phyloP scores from a whole-genome alignment of 305 asterid genomes.

The Fraxinus velutina region DNA sequence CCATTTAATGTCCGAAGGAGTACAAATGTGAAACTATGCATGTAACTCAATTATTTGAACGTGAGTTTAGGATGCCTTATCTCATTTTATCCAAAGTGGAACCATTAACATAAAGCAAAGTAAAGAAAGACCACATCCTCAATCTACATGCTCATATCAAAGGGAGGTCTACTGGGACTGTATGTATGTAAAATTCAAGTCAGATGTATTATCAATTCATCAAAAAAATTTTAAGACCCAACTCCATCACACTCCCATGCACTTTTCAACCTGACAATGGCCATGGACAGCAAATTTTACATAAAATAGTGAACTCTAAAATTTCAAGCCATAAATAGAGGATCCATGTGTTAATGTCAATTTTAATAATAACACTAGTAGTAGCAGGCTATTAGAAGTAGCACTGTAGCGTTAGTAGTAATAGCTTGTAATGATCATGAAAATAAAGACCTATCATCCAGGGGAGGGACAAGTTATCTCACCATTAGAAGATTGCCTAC shows the following conservation, averaged over 20 bases:
- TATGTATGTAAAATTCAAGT: background rate
- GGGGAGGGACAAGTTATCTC: constrained; percentile 28
- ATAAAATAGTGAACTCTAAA: background rate
- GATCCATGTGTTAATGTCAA: background rate
- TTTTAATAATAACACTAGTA: background rate
- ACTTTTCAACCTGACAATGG: background rate
- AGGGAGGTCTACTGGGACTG: background rate
- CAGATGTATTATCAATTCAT: background rate
- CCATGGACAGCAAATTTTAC: background rate
- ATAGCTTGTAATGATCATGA: background rate
- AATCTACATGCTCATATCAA: background rate
- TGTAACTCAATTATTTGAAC: constrained; percentile 4
- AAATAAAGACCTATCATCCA: constrained; percentile 12
- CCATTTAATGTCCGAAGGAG: background rate
- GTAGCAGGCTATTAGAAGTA: background rate
- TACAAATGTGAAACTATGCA: background rate
- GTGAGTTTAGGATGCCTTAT: background rate
- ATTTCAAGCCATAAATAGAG: background rate
- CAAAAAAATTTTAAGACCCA: background rate
- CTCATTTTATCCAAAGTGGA: background rate
- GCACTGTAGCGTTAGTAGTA: constrained; percentile 1
- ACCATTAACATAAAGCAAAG: background rate
- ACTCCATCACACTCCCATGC: background rate
- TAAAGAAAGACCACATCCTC: constrained; percentile 11
- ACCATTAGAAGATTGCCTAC: constrained; percentile 87